Evolutionary conservation across 768 basidiomycete genomes (phyloP).

Genomic region (Collybia nuda): DNA sequence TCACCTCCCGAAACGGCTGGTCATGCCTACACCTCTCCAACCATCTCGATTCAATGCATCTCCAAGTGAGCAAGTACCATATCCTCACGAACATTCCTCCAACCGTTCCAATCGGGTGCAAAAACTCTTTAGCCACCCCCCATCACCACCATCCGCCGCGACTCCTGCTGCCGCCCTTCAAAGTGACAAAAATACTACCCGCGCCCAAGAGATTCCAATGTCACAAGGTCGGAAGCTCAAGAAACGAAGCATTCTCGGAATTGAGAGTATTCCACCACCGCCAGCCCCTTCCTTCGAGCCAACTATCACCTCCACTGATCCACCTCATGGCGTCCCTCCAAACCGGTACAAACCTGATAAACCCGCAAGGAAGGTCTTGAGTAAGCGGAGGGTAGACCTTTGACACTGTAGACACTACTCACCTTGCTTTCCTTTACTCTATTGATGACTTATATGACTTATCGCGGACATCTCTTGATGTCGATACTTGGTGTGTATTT

Average conservation of each 20-base stretch:
- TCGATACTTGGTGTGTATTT: not conserved
- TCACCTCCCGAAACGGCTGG: constrained; percentile 61
- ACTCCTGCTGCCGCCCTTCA: not conserved
- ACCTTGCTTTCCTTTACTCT: not conserved
- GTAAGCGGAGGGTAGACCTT: constrained; percentile 40
- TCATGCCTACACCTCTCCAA: constrained; percentile 75
- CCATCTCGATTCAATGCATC: constrained; percentile 15
- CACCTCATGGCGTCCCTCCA: constrained; percentile 7
- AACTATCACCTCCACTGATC: constrained; percentile 14
- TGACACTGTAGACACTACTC: constrained; percentile 11
- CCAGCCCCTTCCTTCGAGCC: constrained; percentile 14
- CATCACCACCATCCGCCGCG: constrained; percentile 5
- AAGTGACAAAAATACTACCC: constrained; percentile 4
- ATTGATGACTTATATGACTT: constrained; percentile 1
- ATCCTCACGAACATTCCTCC: constrained; percentile 2
- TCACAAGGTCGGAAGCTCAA: constrained; percentile 24
- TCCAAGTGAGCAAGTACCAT: constrained; percentile 13
- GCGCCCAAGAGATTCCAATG: constrained; percentile 20
- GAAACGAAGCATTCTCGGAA: constrained; percentile 17
- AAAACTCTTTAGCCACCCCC: constrained; percentile 9
- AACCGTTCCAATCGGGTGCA: constrained; percentile 8
- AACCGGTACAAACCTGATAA: constrained; percentile 23
- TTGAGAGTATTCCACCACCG: constrained; percentile 9
- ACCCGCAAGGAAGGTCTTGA: constrained; percentile 36
- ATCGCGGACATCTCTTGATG: not conserved